phyloP scores from a whole-genome alignment of 164 flowering plant species.

The Platanus orientalis region DNA sequence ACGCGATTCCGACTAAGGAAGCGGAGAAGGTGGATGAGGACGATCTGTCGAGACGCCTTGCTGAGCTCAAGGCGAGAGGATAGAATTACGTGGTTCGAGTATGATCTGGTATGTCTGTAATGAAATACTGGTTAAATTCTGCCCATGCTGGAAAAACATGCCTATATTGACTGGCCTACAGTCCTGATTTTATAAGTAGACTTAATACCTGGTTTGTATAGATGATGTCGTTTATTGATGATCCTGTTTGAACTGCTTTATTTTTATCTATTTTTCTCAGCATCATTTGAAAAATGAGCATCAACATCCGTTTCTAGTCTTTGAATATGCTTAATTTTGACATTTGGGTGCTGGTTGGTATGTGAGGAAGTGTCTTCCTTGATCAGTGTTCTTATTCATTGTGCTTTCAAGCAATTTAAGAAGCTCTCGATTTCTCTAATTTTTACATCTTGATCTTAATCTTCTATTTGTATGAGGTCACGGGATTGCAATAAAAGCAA shows the following conservation, averaged over 20 bases:
- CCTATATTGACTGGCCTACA: neutral
- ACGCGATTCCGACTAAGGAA: neutral
- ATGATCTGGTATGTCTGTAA: neutral
- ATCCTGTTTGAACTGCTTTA: neutral
- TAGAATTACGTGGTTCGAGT: neutral
- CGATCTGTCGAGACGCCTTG: neutral
- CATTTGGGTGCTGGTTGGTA: neutral
- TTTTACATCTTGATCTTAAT: too few species aligned
- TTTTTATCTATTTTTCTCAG: too few species aligned
- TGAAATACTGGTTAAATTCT: neutral
- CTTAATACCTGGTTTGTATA: neutral
- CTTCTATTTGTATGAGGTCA: too few species aligned
- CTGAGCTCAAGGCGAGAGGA: conserved; percentile 1
- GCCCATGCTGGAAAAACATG: neutral
- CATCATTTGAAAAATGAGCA: neutral
- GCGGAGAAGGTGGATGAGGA: conserved; percentile 2
- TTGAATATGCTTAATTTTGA: neutral
- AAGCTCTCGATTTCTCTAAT: too few species aligned
- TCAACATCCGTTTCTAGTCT: neutral
- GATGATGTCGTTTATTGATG: neutral
- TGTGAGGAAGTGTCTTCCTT: neutral
- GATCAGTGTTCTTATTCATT: neutral
- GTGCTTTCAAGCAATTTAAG: neutral
- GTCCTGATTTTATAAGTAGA: neutral
- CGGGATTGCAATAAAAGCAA: too few species aligned